Base-by-base conservation (phyloP, 768 basidiomycete species). In the Hysterangium stoloniferum region DNA sequence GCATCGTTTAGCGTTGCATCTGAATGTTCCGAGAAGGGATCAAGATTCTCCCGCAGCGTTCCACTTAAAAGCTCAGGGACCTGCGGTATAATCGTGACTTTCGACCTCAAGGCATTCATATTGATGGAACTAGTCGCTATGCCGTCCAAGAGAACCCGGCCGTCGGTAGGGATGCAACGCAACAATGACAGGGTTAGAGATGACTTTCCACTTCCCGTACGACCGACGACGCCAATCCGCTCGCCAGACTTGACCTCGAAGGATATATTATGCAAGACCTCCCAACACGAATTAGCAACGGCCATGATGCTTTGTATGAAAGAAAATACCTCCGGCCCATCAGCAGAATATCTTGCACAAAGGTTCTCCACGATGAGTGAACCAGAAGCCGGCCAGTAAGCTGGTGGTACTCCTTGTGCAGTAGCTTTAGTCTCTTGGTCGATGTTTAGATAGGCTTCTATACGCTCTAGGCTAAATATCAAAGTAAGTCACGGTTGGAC, bases 341-440 rank as follows among this genome's bases (percentile, higher is more conserved):
- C 20, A n/a, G n/a, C n/a, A 20, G 71, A 72, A 54, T 77, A 78
- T 35, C 67, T 63, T 0, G 80, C 80, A 11, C 69, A 73, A 4
- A 82, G 63, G 28, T 73, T 68, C 53, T 81, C 73, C 1, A 79
- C 73, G 3, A 62, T 57, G n/a, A 82, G 64, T 11, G 69, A 64
- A 1, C 80, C 80, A 25, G 74, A 75, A 1, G 79, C 68, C 4
- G 80, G 80, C 80, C 80, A 83, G 51, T 79, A 75, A 0, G 80
- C 80, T 4, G 80, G 79, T 3, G 80, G 80, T n/a, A 70, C 59
- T 2, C 73, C 72, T 5, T 64, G 54, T 24, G 62, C 54, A 0
- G 66, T 67, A 0, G 71, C 54, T 46, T 67, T 64, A 0, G 71
- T 69, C 58, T 82, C 80, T 52, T 77, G 76, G 44, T 79, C 78